A percentile compares a stretch with the other conserved stretches of the same genome.
Evolutionary conservation across 2,329 filamentous ascomycete genomes (phyloP).

Genomic region (Fusarium anthophilum): DNA sequence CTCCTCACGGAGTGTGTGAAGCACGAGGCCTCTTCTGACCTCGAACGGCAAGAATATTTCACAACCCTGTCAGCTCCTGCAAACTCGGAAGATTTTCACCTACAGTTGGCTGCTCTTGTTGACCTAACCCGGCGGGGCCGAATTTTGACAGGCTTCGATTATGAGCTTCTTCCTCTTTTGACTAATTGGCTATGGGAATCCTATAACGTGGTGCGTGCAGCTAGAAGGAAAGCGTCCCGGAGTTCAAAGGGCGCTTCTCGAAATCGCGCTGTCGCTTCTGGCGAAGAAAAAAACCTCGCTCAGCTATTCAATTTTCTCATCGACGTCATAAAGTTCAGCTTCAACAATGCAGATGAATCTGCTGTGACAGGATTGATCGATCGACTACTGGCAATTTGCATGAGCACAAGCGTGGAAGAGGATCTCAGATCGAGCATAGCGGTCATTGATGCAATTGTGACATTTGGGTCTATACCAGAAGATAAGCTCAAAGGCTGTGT

Average conservation of each 20-base stretch:
- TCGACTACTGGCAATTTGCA: conserved; percentile 72
- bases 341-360: conserved; percentile 71
- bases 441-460: conserved; percentile 76
- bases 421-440: conserved; percentile 75
- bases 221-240: conserved; percentile 57
- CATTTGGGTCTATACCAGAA: conserved; percentile 74
- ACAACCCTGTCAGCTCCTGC: conserved; percentile 66
- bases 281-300: conserved; percentile 70
- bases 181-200: conserved; percentile 67
- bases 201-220: conserved; percentile 63
- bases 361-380: conserved; percentile 70
- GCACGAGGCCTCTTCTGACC: conserved; percentile 69
- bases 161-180: conserved; percentile 70
- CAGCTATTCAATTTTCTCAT: conserved; percentile 72
- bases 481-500: conserved; percentile 72
- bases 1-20: conserved; percentile 73
- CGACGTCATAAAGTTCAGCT: conserved; percentile 80
- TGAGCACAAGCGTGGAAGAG: conserved; percentile 69
- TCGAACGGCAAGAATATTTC: conserved; percentile 74
- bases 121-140: conserved; percentile 70
- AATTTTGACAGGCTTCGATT: conserved; percentile 72
- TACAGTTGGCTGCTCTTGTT: conserved; percentile 71
- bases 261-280: conserved; percentile 50
- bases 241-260: conserved; percentile 51
- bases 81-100: conserved; percentile 70